Evolutionary conservation across 2,329 filamentous ascomycete species (phyloP).

Genomic region (Alternaria panax): DNA sequence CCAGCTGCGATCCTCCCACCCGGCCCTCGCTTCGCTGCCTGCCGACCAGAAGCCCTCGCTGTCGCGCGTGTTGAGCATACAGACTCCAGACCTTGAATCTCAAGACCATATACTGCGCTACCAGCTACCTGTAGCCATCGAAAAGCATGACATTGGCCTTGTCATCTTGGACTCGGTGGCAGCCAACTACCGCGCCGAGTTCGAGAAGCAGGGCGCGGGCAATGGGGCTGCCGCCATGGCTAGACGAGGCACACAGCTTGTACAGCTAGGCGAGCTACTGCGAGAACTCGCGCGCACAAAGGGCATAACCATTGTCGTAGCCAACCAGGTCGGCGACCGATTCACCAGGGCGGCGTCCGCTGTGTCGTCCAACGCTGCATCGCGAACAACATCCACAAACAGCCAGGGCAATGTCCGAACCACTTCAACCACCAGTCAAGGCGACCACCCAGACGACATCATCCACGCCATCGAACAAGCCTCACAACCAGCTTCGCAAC

Average conservation of each 20-base stretch:
- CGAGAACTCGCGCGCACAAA: constrained; percentile 77
- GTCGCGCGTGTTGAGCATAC: constrained; percentile 78
- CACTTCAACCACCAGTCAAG: constrained; percentile 38
- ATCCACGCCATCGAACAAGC: constrained; percentile 24
- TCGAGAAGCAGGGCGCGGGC: constrained; percentile 64
- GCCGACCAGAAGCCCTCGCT: constrained; percentile 66
- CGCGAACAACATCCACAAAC: constrained; percentile 28
- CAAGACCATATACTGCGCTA: constrained; percentile 95
- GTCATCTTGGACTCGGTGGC: constrained; percentile 91
- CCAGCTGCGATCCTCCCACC: constrained; percentile 77
- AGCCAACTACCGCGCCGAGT: constrained; percentile 94
- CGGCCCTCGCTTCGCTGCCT: constrained; percentile 60
- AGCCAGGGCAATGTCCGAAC: background rate
- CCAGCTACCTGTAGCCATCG: constrained; percentile 86
- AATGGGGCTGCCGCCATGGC: constrained; percentile 64
- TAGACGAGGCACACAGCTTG: constrained; percentile 76
- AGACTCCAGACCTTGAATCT: constrained; percentile 86
- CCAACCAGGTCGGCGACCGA: constrained; percentile 94
- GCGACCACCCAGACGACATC: constrained; percentile 20
- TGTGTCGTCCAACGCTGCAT: constrained; percentile 32
- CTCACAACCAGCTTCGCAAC: constrained; percentile 24
- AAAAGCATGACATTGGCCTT: constrained; percentile 78
- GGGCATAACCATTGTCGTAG: constrained; percentile 83
- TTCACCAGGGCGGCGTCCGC: constrained; percentile 60
- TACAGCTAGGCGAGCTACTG: constrained; percentile 77